Evolutionary conservation across 2,329 filamentous ascomycete genomes (phyloP), one percentile per base, ranked within the genome.

Genomic region (Penicillium concentricum): DNA sequence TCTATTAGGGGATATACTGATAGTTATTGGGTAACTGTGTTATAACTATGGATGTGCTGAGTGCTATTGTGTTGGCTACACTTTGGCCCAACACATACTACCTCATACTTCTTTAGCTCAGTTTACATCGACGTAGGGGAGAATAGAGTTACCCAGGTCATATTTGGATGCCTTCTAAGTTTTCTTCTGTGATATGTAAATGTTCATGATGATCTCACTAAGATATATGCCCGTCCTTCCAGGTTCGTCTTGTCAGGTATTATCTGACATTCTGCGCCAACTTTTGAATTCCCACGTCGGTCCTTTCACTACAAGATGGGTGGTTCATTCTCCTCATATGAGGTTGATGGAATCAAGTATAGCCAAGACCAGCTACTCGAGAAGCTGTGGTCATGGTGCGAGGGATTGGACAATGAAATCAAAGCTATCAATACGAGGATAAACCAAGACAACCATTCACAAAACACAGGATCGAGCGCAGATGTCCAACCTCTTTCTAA

Each of bases 291-390:
- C 28, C 28, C 13, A 3, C 28, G 12, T 46, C 18, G 2, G 16
- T 34, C 3, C n/a, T 16, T 22, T 22, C 13, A 32, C 18, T 10
- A 4, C 28, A 46, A 35, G 2, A 35, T 35, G 30, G 44, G 44
- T n/a, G 8, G 7, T 4, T 0, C 1, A 1, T 16, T 16, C 13
- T 46, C 28, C 8, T 45, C 28, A 43, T 43, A 10, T 30, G 24
- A 30, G 12, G 1, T 18, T 13, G 42, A 44, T 7, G 1, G 2
- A 5, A 1, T 2, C 2, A 1, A 30, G 1, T 2, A 30, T 3
- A 3, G 1, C 3, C 42, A 20, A 4, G 7, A 5, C 3, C 5
- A 45, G 12, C 0, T 16, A 30, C 6, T 46, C 5, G 1, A 2
- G 2, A 0, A 12, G 8, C 13, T 46, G 3, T 8, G 5, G 20